Evolutionary conservation across 2,329 filamentous ascomycete species (phyloP), one percentile per base, ranked within the genome.

Genomic region (Alternaria brassicicola): DNA sequence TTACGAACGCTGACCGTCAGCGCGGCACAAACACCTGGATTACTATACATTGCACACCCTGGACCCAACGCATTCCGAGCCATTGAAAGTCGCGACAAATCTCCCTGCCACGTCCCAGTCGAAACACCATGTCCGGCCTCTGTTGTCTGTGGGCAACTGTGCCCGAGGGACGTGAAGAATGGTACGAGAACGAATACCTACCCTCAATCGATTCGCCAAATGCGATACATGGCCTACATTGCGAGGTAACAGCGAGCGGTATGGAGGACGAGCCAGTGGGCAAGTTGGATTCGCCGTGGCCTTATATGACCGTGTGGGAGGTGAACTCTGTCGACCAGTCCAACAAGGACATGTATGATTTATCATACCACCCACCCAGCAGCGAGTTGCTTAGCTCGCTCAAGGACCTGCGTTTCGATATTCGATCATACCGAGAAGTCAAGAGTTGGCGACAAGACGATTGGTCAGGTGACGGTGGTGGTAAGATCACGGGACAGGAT

Each of bases 61-160:
- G 46, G 46, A 38, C 31, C 33, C 33, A 17, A 25, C 23, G 10
- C 15, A 19, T 19, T 28, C 23, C 19, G 26, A 5, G 15, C 50
- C 21, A 19, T 31, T 45, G 9, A 19, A 15, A 36, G 31, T 35
- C 17, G 51, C 41, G 38, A 53, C 23, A 36, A 19, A 33, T 2
- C 23, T 46, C 31, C 31, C 19, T n/a, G n/a, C 21, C n/a, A 26
- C n/a, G n/a, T n/a, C n/a, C n/a, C n/a, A 21, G n/a, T 23, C 46
- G 28, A 13, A 55, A 49, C 38, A 59, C 9, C 3, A 70, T 68
- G 67, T 45, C 67, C 15, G 65, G 61, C n/a, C 41, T 70, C 17
- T 13, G 64, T 8, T 67, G 61, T 41, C 41, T 50, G 26, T 70
- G 67, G 67, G 66, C 67, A 31, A 64, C 60, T 10, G 23, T 70